Base-by-base conservation (phyloP, 1,284 basidiomycete species). In the Trametes hirsuta region DNA sequence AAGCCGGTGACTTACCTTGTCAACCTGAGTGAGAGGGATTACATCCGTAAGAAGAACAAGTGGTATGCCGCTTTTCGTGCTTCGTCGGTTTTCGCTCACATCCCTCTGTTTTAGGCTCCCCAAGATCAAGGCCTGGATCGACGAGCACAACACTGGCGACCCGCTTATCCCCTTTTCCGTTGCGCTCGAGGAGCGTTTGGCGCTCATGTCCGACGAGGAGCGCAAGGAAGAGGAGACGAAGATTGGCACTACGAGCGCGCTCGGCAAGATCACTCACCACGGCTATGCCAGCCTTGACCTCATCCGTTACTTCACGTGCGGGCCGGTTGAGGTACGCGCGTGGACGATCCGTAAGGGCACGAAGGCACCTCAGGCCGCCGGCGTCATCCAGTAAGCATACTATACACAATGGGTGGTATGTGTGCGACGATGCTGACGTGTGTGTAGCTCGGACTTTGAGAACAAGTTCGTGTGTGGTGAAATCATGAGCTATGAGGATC, bases 391-490 rank as follows among this genome's bases (percentile, higher is more conserved):
- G 91, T 94, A 71, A 62, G 91, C 82, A 18, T 42, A 53, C 34
- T 42, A n/a, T 40, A 8, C 6, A 22, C 50, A 39, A 24, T 12
- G n/a, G 3, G 14, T 8, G 25, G 4, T 21, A 47, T 24, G 63
- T 62, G 66, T 69, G 35, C 18, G 24, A 15, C n/a, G 14, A 21
- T 18, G 22, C 30, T 18, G 44, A 21, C 39, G 22, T 14, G 4
- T 53, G 14, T 34, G 0, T 66, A 91, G 89, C 79, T 88, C 93
- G 46, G 95, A 97, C 77, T 97, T 97, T 73, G 93, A 98, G 80
- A 93, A 97, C 76, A 97, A 97, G 79, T 98, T 99, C 70, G 93
- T 99, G n/a, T 99, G 97, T 70, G 97, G 97, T 77, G 97, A 99
- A 78, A 98, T 99, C 74, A 98, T 98, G 94, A 73, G 88, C 4